Conservation (phyloP, 345 rosid genomes). For the Salix dunnii region DNA sequence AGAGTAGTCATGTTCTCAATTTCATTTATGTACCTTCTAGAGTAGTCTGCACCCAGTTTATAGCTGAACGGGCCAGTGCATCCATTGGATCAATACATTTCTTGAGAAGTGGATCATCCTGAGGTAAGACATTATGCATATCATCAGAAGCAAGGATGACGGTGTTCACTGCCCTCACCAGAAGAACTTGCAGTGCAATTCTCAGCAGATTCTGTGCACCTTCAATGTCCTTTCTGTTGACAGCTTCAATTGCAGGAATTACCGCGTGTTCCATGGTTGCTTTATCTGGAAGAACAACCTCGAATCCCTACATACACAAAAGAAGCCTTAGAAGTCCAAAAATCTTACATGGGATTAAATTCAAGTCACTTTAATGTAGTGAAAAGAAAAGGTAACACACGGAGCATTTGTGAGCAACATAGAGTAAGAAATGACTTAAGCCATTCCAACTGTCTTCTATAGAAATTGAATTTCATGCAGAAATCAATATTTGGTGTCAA, state of each 20-base stretch:
- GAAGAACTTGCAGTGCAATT: conserved; percentile 50
- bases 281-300: conserved; percentile 46
- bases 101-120: conserved; percentile 48
- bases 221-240: conserved; percentile 42
- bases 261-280: conserved; percentile 48
- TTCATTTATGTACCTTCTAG: conserved; percentile 19
- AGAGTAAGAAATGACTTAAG: background rate
- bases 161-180: conserved; percentile 48
- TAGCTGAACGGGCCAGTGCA: conserved; percentile 41
- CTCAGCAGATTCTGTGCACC: conserved; percentile 48
- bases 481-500: background rate
- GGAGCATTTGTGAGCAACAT: background rate
- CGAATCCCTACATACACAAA: conserved; percentile 37
- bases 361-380: background rate
- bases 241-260: conserved; percentile 44
- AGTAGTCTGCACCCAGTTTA: conserved; percentile 37
- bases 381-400: background rate
- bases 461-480: background rate
- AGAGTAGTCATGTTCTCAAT: background rate
- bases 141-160: conserved; percentile 41
- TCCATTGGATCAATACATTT: conserved; percentile 48
- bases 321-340: background rate
- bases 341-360: background rate
- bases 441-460: no score
- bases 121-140: conserved; percentile 35